Conservation (phyloP, 164 flowering plant species). For the Aristolochia fimbriata region DNA sequence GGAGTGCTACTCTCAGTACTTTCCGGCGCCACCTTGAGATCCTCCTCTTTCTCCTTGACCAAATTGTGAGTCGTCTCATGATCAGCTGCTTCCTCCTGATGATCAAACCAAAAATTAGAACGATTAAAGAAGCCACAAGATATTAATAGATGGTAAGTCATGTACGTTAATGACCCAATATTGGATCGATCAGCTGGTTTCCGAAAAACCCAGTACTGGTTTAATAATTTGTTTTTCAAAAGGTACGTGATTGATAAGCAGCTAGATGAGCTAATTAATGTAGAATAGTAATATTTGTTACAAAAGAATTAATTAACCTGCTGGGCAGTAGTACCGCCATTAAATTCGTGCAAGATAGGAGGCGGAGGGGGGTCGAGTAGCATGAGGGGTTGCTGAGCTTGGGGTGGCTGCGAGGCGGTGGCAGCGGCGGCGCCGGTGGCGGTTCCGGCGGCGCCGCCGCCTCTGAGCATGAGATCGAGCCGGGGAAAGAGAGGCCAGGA, state of each 20-base stretch:
- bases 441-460: conserved; percentile 24
- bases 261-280: too few species aligned
- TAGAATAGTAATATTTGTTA: too few species aligned
- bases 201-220: too few species aligned
- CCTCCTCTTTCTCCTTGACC: conserved; percentile 21
- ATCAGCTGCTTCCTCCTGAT: conserved; percentile 33
- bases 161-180: too few species aligned
- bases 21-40: conserved; percentile 18
- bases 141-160: too few species aligned
- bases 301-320: too few species aligned
- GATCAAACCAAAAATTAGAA: not conserved
- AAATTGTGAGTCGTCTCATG: conserved; percentile 19
- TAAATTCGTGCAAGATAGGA: not conserved
- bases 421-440: conserved; percentile 18
- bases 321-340: too few species aligned
- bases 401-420: conserved; percentile 9
- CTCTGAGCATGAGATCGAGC: conserved; percentile 64
- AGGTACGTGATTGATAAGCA: too few species aligned
- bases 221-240: too few species aligned
- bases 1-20: conserved; percentile 64
- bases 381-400: conserved; percentile 14
- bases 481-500: conserved; percentile 78
- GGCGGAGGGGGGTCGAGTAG: conserved; percentile 11
- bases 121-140: not conserved
- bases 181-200: too few species aligned